Base-by-base conservation (phyloP, 1,284 basidiomycete genomes). In the Pterulicium gracile region DNA sequence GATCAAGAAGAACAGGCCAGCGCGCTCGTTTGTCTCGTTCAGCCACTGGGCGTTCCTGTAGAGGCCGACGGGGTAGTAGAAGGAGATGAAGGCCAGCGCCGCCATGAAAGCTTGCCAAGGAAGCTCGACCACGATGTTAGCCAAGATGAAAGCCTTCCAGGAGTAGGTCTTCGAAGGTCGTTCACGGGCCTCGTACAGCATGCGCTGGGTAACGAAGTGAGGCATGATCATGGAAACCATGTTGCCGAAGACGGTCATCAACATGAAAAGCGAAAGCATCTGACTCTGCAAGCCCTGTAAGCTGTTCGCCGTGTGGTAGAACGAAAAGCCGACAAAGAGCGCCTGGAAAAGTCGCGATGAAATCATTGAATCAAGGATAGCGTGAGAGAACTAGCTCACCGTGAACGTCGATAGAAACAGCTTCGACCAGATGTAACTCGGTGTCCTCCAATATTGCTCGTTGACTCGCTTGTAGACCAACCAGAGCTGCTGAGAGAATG, bases 131-230 rank as follows among this genome's bases (percentile, higher is more conserved):
- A 55, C 18, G 13, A 51, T 20, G 13, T 51, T 27, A 2, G 47
- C 22, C 22, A 42, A 7, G 20, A 50, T 45, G 46, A 73, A 65
- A 13, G 68, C 59, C 40, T 64, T 57, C 74, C 74, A 76, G 24
- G 61, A 62, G 61, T 77, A 77, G 49, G 73, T 70, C 59, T 78
- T 76, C 48, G 75, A 76, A 0, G 82, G 72, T 1, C 79, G 73
- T 60, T 89, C 87, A 24, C 86, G 74, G 12, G 78, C 76, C 57
- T 88, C 82, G 59, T 84, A 89, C 13, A 88, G 62, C 4, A 64
- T 53, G 2, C 68, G 63, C 14, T 58, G 56, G 18, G 55, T 53
- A 32, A 60, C 55, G 45, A 60, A 61, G 15, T 59, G 58, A 14
- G 58, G 58, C 54, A 58, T 55, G 43, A 61, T 61, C 44, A 59